phyloP scores from a whole-genome alignment of 2,329 filamentous ascomycete genomes.

The Sclerotinia glacialis region DNA sequence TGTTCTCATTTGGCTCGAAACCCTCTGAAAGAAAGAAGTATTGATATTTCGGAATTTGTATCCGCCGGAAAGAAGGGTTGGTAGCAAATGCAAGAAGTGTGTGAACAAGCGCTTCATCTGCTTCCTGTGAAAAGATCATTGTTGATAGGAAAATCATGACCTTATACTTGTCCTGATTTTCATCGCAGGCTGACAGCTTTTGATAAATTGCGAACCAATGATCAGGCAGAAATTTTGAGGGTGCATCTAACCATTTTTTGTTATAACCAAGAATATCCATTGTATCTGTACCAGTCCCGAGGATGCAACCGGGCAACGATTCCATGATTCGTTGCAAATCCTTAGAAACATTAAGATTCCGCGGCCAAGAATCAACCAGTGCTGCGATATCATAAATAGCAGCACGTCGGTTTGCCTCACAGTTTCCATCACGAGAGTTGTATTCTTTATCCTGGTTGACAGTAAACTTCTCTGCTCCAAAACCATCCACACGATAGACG shows the following conservation, averaged over 20 bases:
- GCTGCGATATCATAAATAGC: slow-evolving; percentile 25
- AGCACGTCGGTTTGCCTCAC: slow-evolving; percentile 20
- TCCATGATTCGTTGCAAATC: slow-evolving; percentile 31
- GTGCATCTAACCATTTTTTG: slow-evolving; percentile 26
- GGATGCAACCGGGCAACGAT: slow-evolving; percentile 24
- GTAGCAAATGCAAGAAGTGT: slow-evolving; percentile 39
- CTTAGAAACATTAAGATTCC: slow-evolving; percentile 16
- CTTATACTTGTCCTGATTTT: slow-evolving; percentile 30
- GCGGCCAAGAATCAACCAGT: slow-evolving; percentile 31
- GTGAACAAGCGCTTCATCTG: slow-evolving; percentile 33
- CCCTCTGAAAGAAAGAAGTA: slow-evolving; percentile 24
- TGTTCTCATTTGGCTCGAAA: slow-evolving; percentile 6
- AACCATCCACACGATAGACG: slow-evolving; percentile 38
- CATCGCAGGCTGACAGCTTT: slow-evolving; percentile 23
- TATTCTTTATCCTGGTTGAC: slow-evolving; percentile 39
- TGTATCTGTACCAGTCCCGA: background rate
- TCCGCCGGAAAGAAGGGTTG: slow-evolving; percentile 25
- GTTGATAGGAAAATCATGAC: slow-evolving; percentile 38
- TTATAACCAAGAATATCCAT: slow-evolving; percentile 23
- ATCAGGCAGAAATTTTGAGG: slow-evolving; percentile 25
- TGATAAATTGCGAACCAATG: slow-evolving; percentile 34
- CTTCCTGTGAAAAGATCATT: slow-evolving; percentile 32
- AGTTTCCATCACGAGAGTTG: slow-evolving; percentile 35
- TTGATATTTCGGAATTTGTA: background rate
- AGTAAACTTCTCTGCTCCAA: slow-evolving; percentile 43